Base-by-base conservation (phyloP, 345 rosid species). In the Pistacia integerrima region DNA sequence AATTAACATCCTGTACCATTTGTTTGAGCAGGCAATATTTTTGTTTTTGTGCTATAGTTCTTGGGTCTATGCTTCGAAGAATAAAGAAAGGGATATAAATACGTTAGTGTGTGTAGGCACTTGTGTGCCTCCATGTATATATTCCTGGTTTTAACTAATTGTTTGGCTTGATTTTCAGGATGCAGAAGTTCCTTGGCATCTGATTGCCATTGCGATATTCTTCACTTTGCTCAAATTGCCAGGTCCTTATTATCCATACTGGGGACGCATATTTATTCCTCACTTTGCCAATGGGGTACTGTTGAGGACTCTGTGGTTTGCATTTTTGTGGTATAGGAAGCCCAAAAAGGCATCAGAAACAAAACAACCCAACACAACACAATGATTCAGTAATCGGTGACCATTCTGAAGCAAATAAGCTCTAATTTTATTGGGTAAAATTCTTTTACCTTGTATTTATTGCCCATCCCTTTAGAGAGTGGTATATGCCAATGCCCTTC, bases 121-220 rank as follows among this genome's bases (percentile, higher is more conserved):
- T 25, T 25, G 25, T 7, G 46, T 41, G 8, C 8, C 18, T 30
- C 25, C 3, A 16, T 22, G 2, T 8, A 1, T 71, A 20, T 11
- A 33, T 49, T 30, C 25, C 6, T 30, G 22, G 12, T 28, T 10
- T 18, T 49, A 11, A 5, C 56, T 64, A 16, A 56, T 64, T 58
- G n/a, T 74, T 73, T 70, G 77, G 25, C 69, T 78, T 76, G 20
- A 62, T 79, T 85, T 74, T 57, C 83, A 95, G 99, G 93, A 91
- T 68, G 91, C 96, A 57, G 90, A 89, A 85, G 91, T 92, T 76
- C 98, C 97, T 0, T 91, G 99, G 99, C 97, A 93, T 85, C 77
- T 93, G 78, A 85, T 95, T 59, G 85, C 87, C 22, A 78, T 88
- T 79, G 89, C 90, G 46, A 69, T 85, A 66, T 70, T 89, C 76